Conservation (phyloP, 371 early-diverging fungal genomes). For the Circinella umbellata region DNA sequence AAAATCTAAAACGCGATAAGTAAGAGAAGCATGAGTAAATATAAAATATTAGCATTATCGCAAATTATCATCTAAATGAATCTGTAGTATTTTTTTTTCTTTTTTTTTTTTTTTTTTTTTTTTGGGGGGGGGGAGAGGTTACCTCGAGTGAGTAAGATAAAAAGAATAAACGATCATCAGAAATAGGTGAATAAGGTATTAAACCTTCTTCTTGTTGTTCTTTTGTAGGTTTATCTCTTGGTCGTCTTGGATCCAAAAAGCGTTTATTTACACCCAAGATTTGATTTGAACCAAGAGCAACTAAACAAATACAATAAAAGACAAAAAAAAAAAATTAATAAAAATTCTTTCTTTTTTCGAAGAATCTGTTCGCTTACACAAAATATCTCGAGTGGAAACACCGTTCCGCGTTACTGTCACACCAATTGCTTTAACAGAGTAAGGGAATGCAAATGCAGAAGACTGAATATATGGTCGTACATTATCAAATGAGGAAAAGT, state of each 20-base stretch:
- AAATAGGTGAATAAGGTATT: slow-evolving; percentile 71
- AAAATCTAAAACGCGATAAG: slow-evolving; percentile 42
- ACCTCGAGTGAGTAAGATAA: slow-evolving; percentile 75
- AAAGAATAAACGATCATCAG: slow-evolving; percentile 74
- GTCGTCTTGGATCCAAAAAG: slow-evolving; percentile 87
- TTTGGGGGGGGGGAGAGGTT: background rate
- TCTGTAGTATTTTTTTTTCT: background rate
- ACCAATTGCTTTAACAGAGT: slow-evolving; percentile 75
- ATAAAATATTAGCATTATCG: no score
- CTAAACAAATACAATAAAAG: slow-evolving; percentile 19
- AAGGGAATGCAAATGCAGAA: slow-evolving; percentile 78
- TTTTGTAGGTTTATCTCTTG: slow-evolving; percentile 60
- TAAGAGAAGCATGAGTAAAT: background rate
- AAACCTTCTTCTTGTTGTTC: slow-evolving; percentile 85
- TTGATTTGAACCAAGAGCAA: slow-evolving; percentile 74
- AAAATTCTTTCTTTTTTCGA: no score
- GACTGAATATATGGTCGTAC: slow-evolving; percentile 76
- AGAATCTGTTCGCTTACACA: slow-evolving; percentile 55
- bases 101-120: background rate
- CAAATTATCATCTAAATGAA: no score
- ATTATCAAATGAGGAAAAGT: slow-evolving; percentile 75
- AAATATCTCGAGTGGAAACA: slow-evolving; percentile 84
- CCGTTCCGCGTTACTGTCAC: slow-evolving; percentile 85
- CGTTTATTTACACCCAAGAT: slow-evolving; percentile 80
- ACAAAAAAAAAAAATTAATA: no score